These are phyloP conservation scores for Isatis lusitanica DNA, from an alignment of 441 rosid species.

Conservation along the genomic window DNA sequence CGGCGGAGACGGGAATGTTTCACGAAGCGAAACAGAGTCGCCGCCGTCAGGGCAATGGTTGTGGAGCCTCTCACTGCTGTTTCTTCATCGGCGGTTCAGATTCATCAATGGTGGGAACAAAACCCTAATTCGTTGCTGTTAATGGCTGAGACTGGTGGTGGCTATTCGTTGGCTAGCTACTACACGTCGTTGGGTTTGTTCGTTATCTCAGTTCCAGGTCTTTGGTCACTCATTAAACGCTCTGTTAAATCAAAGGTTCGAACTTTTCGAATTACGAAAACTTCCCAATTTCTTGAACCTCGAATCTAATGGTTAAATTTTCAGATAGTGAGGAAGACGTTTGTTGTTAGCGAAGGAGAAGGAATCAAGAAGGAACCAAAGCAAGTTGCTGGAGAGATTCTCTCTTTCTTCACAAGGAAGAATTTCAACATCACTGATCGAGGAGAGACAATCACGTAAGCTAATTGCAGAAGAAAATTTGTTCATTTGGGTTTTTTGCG, in stretches of 20 bases:
- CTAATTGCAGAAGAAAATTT: not conserved
- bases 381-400: slow-evolving; percentile 80
- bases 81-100: slow-evolving; percentile 36
- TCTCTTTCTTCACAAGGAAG: slow-evolving; percentile 84
- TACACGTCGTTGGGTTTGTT: slow-evolving; percentile 91
- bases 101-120: slow-evolving; percentile 38
- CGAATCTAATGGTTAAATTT: not conserved
- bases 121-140: slow-evolving; percentile 44
- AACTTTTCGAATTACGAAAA: not conserved
- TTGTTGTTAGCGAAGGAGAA: slow-evolving; percentile 55
- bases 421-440: slow-evolving; percentile 72
- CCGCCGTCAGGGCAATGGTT: slow-evolving; percentile 18
- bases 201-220: slow-evolving; percentile 91
- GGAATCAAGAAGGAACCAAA: slow-evolving; percentile 54
- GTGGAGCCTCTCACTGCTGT: slow-evolving; percentile 27
- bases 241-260: slow-evolving; percentile 93
- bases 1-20: not conserved
- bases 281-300: not conserved
- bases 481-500: not conserved
- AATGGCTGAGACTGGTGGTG: slow-evolving; percentile 63
- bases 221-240: slow-evolving; percentile 97
- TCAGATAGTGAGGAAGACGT: slow-evolving; percentile 86
- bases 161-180: slow-evolving; percentile 87
- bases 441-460: slow-evolving; percentile 95
- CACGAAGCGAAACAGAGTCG: slow-evolving; percentile 22